Evolutionary conservation across 352 stramenopile genomes (phyloP), one percentile per base, ranked within the genome.

Genomic region (Globisporangium rhizosaccharum): DNA sequence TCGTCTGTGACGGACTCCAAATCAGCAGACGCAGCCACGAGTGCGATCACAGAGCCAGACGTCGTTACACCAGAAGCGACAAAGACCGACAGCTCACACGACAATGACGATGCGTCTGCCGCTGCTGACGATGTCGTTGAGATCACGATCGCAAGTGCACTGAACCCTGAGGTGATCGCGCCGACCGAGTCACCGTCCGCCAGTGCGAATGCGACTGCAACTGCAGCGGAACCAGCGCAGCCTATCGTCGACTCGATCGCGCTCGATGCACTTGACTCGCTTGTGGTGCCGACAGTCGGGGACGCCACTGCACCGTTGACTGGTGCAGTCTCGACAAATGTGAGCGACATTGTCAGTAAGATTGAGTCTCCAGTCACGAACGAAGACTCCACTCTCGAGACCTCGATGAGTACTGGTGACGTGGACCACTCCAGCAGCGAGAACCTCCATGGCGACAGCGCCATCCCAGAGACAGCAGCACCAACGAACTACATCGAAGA

Each of bases 141-240:
- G 52, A 36, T 63, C 20, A 17, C 30, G 30, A 63, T 63, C 20
- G 57, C 57, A 12, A 58, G 28, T n/a, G 41, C 50, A 2, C 28
- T 63, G 51, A 57, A 63, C 25, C 57, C 51, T 11, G 57, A 49
- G 9, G 18, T 63, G 57, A 53, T 63, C 14, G 20, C 53, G 17
- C 50, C 30, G 14, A 44, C 46, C 7, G 42, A 57, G 2, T 3
- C 41, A n/a, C 10, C 26, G 30, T 8, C 44, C 20, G 15, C 26
- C n/a, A 42, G n/a, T 36, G 37, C 41, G 25, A 63, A 58, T 12
- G 17, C 6, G 23, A 53, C 49, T 10, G 17, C 45, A 41, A n/a
- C 30, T 28, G 44, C 44, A 49, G 44, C 11, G 14, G 44, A 49
- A 15, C 20, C 20, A 12, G 46, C 45, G 33, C 15, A 52, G 30